Conservation (phyloP, 805 yeast species). For the Metschnikowia santaceciliae region DNA sequence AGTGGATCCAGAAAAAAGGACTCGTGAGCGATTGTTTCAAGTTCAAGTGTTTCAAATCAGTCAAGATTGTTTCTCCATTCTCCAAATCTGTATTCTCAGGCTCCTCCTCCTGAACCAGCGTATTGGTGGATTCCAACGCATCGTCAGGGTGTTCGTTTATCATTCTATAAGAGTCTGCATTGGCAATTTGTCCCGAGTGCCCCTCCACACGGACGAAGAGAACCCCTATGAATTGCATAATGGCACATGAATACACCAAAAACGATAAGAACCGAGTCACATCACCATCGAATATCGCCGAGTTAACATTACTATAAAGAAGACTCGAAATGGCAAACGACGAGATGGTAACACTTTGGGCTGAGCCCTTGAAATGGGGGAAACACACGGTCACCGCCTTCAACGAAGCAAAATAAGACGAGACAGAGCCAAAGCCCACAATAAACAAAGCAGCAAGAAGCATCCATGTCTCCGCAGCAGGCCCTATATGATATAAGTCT, state of each 20-base stretch:
- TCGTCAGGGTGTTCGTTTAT: neutral
- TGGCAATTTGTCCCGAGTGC: constrained; percentile 3
- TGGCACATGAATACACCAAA: constrained; percentile 22
- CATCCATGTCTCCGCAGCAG: constrained; percentile 12
- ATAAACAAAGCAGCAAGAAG: constrained; percentile 28
- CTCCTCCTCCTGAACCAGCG: neutral
- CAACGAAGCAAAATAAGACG: constrained; percentile 32
- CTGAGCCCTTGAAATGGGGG: constrained; percentile 31
- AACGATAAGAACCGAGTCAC: constrained; percentile 22
- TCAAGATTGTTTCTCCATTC: neutral
- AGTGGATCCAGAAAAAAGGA: constrained; percentile 32
- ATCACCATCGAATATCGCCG: constrained; percentile 21
- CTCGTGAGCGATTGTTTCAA: constrained; percentile 23
- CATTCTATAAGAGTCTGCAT: neutral
- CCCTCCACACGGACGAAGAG: constrained; percentile 31
- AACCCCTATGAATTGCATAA: constrained; percentile 26
- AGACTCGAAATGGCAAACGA: constrained; percentile 35
- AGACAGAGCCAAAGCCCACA: constrained; percentile 30
- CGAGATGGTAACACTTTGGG: constrained; percentile 35
- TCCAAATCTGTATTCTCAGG: neutral
- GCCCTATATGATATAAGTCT: constrained; percentile 20
- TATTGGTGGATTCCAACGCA: neutral
- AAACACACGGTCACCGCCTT: constrained; percentile 33
- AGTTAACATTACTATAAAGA: constrained; percentile 22
- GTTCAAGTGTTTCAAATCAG: constrained; percentile 12